Conservation (phyloP, 345 rosid genomes). For the Aquilaria sinensis region DNA sequence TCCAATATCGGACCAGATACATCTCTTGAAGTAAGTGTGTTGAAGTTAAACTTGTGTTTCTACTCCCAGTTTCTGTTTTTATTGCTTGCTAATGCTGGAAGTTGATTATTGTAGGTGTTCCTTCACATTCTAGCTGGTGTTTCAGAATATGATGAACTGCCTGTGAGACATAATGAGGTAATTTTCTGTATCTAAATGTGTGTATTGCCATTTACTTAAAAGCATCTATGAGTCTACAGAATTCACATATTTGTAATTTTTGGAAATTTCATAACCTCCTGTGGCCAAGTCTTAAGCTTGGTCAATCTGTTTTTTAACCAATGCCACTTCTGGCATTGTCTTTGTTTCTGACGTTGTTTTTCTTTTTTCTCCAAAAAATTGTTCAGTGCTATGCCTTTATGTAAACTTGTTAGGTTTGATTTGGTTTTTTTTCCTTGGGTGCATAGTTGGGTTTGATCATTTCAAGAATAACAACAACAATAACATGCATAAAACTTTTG, state of each 20-base stretch:
- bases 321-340: not conserved
- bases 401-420: not conserved
- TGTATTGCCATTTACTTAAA: not conserved
- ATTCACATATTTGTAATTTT: not conserved
- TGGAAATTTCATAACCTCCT: not conserved
- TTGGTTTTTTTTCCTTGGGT: too few relatives aligned
- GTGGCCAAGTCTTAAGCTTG: not conserved
- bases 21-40: conserved; percentile 67
- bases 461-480: too few relatives aligned
- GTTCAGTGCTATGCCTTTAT: not conserved
- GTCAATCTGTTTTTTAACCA: not conserved
- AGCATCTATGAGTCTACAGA: too few relatives aligned
- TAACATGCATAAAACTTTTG: not conserved
- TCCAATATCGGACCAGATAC: conserved; percentile 92
- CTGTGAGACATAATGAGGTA: conserved; percentile 99
- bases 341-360: not conserved
- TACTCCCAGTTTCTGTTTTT: not conserved
- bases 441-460: too few relatives aligned
- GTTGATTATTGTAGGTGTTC: conserved; percentile 45
- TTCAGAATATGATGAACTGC: conserved; percentile 93
- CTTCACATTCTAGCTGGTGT: conserved; percentile 82
- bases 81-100: conserved; percentile 6
- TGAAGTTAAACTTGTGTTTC: conserved; percentile 1
- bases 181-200: conserved; percentile 2
- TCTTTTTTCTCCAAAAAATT: not conserved